These are phyloP conservation scores for Dryas octopetala DNA, from an alignment of 306 rosid species.

Conservation along the genomic window DNA sequence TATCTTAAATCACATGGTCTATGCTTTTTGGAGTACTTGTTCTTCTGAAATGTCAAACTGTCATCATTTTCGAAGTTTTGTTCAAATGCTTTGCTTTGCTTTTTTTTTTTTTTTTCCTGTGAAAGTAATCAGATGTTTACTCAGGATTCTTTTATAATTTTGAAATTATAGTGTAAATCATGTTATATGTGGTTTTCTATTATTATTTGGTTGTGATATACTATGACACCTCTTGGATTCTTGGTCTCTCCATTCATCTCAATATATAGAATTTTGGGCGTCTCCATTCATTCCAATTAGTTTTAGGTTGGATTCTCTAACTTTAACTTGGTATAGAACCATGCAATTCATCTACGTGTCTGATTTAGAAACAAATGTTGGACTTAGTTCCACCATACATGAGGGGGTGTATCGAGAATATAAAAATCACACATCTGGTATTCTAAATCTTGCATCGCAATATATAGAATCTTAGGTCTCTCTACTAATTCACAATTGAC, in stretches of 20 bases:
- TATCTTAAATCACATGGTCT: conserved; percentile 29
- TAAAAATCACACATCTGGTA: not conserved
- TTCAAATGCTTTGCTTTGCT: not conserved
- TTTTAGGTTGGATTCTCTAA: not conserved
- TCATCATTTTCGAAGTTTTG: not conserved
- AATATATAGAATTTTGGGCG: not conserved
- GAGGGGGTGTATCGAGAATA: not conserved
- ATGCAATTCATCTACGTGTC: not conserved
- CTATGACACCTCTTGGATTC: not conserved
- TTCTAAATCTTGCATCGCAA: not conserved
- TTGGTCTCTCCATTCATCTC: not conserved
- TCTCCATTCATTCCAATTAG: not conserved
- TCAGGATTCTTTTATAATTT: not conserved
- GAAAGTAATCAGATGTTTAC: not conserved
- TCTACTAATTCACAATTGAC: not conserved
- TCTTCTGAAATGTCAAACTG: conserved; percentile 20
- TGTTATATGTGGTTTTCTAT: not conserved
- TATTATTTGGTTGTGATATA: not conserved
- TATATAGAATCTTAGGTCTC: not conserved
- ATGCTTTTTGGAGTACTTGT: not conserved
- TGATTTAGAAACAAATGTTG: too few species aligned
- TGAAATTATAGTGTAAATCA: not conserved
- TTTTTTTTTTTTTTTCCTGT: not conserved
- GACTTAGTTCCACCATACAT: too few species aligned
- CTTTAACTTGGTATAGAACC: not conserved